Base-by-base conservation (phyloP, 495 filamentous ascomycete genomes). In the Xylaria venustula region DNA sequence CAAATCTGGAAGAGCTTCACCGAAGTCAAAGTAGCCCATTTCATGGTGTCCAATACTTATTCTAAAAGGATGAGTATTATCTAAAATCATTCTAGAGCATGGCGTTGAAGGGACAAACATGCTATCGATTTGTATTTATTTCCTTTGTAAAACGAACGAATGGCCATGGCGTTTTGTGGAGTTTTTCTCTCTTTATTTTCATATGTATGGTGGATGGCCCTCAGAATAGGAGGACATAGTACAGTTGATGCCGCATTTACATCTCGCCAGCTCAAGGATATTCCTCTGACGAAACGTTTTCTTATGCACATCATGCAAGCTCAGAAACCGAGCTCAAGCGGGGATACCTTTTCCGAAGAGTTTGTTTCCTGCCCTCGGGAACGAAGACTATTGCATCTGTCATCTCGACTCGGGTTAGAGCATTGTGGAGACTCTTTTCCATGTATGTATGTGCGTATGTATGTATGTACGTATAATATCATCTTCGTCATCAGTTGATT, bases 131-230 rank as follows among this genome's bases (percentile, higher is more conserved):
- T 62, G 62, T 60, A 64, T 63, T 58, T 61, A 46, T 69, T 65
- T 71, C 63, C 42, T 69, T 57, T 71, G 66, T 67, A 41, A 22
- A 34, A 34, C 7, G 37, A 54, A 49, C 51, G 25, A 41, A 61
- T 55, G 66, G 67, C 61, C 58, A 61, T 44, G 69, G 67, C 65
- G 69, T 71, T 69, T 37, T 49, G 59, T 42, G 26, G 2, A 45
- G 25, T 30, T 44, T 45, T 46, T n/a, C n/a, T 45, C 11, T 47
- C 41, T 36, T 34, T 46, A 46, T 25, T 20, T 15, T 9, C 17
- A 9, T 34, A 22, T 34, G 17, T n/a, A 32, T n/a, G 11, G n/a
- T 9, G 37, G 17, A 22, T 9, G 37, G 9, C 25, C 9, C 36
- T 54, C 4, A 54, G 42, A 23, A 28, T 54, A 26, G 30, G 23